These are phyloP conservation scores for Piper betle DNA, from an alignment of 164 flowering plant species.

Conservation along the genomic window DNA sequence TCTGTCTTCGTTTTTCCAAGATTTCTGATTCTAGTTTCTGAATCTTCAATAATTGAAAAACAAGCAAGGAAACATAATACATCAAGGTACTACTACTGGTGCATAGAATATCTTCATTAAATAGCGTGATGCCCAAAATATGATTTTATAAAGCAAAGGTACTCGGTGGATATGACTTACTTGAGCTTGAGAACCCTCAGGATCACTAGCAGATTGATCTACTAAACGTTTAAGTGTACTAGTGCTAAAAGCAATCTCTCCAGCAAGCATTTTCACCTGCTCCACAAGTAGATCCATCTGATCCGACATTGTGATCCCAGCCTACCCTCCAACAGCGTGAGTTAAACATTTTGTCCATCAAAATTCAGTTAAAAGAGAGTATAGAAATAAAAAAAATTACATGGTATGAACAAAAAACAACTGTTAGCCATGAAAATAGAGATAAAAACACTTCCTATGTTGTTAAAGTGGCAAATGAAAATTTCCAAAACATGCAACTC, in stretches of 20 bases:
- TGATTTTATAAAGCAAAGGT: background rate
- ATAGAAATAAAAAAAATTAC: too few relatives aligned
- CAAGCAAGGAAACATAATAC: background rate
- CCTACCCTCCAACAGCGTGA: slow-evolving; percentile 24
- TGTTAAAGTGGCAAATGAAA: too few relatives aligned
- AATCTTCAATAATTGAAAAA: slow-evolving; percentile 34
- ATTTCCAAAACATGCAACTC: too few relatives aligned
- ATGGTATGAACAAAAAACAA: too few relatives aligned
- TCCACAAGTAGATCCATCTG: slow-evolving; percentile 91
- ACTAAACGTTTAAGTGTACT: slow-evolving; percentile 87
- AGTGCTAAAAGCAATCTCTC: slow-evolving; percentile 92
- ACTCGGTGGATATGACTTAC: slow-evolving; percentile 16
- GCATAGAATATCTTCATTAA: background rate
- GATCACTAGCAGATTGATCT: slow-evolving; percentile 83
- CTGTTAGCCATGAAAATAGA: background rate
- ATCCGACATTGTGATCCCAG: slow-evolving; percentile 58
- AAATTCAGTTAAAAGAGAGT: too few relatives aligned
- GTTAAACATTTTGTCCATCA: background rate
- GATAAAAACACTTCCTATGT: background rate
- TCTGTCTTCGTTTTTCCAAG: slow-evolving; percentile 68
- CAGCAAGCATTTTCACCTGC: slow-evolving; percentile 99
- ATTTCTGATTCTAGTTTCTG: slow-evolving; percentile 80
- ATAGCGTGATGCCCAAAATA: background rate
- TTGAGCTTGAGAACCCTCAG: slow-evolving; percentile 57
- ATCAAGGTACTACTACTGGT: too few relatives aligned